phyloP scores from a whole-genome alignment of 306 rosid genomes.

The Dryas alaskensis region DNA sequence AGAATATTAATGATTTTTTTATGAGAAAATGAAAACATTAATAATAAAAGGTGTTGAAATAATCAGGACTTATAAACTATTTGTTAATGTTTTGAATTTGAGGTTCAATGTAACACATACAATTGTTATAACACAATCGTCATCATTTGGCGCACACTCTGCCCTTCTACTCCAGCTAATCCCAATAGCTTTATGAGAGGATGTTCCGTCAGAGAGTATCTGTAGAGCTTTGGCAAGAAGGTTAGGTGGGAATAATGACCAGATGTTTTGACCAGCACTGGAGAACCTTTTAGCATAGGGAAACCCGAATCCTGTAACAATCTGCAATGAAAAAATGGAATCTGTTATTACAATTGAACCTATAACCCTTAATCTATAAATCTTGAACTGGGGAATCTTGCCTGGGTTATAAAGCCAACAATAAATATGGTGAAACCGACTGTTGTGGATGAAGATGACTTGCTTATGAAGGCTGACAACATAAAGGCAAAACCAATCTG shows the following conservation, averaged over 20 bases:
- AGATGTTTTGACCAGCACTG: slow-evolving; percentile 26
- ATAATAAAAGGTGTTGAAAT: no score
- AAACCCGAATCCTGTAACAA: slow-evolving; percentile 44
- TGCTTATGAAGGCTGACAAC: slow-evolving; percentile 76
- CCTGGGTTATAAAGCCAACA: slow-evolving; percentile 81
- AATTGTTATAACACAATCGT: slow-evolving; percentile 59
- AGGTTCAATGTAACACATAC: slow-evolving; percentile 38
- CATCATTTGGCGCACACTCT: slow-evolving; percentile 39
- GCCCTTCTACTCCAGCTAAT: slow-evolving; percentile 73
- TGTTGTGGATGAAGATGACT: slow-evolving; percentile 78
- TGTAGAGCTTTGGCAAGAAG: slow-evolving; percentile 65
- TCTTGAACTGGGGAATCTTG: slow-evolving; percentile 34
- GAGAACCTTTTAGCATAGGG: slow-evolving; percentile 34
- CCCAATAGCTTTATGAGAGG: slow-evolving; percentile 52
- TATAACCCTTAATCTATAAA: slow-evolving; percentile 16
- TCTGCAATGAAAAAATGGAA: slow-evolving; percentile 45
- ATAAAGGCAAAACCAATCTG: slow-evolving; percentile 84
- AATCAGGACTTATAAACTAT: background rate
- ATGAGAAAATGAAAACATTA: no score
- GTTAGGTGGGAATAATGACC: slow-evolving; percentile 90
- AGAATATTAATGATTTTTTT: background rate
- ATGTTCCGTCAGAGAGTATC: slow-evolving; percentile 56
- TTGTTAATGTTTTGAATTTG: background rate
- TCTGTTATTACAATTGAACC: slow-evolving; percentile 15
- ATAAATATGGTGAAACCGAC: slow-evolving; percentile 63